A percentile compares a stretch with the other conserved stretches of the same genome.
Evolutionary conservation across 2,329 filamentous ascomycete genomes (phyloP).

Genomic region (Trichophyton rubrum): DNA sequence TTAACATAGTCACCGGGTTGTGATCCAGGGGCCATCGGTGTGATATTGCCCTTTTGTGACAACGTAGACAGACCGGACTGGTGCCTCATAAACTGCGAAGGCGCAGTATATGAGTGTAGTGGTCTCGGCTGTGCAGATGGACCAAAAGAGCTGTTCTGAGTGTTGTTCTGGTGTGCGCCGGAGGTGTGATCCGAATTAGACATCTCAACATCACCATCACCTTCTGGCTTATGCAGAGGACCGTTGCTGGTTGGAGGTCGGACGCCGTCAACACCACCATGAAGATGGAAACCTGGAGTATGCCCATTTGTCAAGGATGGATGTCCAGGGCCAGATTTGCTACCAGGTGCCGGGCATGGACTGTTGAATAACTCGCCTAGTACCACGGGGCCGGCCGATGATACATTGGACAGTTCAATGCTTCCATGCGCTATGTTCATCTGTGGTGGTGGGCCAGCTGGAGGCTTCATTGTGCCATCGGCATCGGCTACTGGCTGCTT

Average conservation of each 20-base stretch:
- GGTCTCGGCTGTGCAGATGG: slow-evolving; percentile 39
- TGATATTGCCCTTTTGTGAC: slow-evolving; percentile 42
- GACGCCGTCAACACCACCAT: slow-evolving; percentile 18
- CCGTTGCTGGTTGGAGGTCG: slow-evolving; percentile 43
- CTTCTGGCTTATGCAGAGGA: slow-evolving; percentile 23
- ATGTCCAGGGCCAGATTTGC: slow-evolving; percentile 40
- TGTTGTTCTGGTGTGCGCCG: slow-evolving; percentile 35
- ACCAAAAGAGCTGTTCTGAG: slow-evolving; percentile 37
- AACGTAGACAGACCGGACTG: slow-evolving; percentile 36
- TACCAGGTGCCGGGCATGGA: slow-evolving; percentile 38
- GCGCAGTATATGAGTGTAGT: slow-evolving; percentile 35
- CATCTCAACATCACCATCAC: slow-evolving; percentile 51
- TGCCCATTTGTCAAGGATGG: slow-evolving; percentile 46
- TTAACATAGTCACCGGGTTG: slow-evolving; percentile 57
- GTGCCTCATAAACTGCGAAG: slow-evolving; percentile 34
- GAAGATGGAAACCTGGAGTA: slow-evolving; percentile 30
- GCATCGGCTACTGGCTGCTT: slow-evolving; percentile 28
- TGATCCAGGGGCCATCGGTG: slow-evolving; percentile 46
- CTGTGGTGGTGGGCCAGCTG: slow-evolving; percentile 28
- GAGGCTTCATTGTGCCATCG: slow-evolving; percentile 34
- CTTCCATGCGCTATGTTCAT: slow-evolving; percentile 41
- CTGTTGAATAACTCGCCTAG: slow-evolving; percentile 55
- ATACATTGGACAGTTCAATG: slow-evolving; percentile 37
- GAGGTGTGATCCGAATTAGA: slow-evolving; percentile 36
- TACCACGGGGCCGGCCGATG: slow-evolving; percentile 40